Conservation (phyloP, 164 flowering plant species). For the Protea cynaroides region DNA sequence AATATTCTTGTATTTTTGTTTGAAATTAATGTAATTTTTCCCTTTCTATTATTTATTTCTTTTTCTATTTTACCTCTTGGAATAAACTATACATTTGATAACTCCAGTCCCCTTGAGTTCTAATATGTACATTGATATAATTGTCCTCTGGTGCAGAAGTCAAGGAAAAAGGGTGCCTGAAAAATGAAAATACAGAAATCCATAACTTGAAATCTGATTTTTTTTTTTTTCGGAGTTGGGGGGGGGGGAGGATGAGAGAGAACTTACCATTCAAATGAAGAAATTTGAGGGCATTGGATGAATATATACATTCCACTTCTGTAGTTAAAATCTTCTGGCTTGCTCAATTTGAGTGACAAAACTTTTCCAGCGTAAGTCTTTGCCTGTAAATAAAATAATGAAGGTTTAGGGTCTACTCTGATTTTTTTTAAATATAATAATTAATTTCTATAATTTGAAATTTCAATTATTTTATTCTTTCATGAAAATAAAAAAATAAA, state of each 20-base stretch:
- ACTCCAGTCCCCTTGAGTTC: slow-evolving; percentile 53
- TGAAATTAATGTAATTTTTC: neutral
- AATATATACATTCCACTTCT: slow-evolving; percentile 43
- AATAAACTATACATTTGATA: slow-evolving; percentile 30
- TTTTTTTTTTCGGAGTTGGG: neutral
- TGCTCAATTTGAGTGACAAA: slow-evolving; percentile 30
- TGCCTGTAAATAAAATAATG: slow-evolving; percentile 20
- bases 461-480: too few species aligned
- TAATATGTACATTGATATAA: slow-evolving; percentile 35
- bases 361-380: slow-evolving; percentile 38
- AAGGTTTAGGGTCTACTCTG: too few species aligned
- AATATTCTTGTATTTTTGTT: neutral
- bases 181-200: neutral
- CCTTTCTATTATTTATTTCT: neutral
- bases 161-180: slow-evolving; percentile 50
- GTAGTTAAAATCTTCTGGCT: slow-evolving; percentile 38
- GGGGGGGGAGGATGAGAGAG: neutral
- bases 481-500: too few species aligned
- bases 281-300: slow-evolving; percentile 47
- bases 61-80: slow-evolving; percentile 32
- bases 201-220: neutral
- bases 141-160: slow-evolving; percentile 46
- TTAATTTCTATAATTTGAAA: too few species aligned
- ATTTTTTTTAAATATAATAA: too few species aligned
- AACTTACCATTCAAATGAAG: slow-evolving; percentile 44